Evolutionary conservation across 305 asterid species (phyloP).

Genomic region (Nicotiana rustica): DNA sequence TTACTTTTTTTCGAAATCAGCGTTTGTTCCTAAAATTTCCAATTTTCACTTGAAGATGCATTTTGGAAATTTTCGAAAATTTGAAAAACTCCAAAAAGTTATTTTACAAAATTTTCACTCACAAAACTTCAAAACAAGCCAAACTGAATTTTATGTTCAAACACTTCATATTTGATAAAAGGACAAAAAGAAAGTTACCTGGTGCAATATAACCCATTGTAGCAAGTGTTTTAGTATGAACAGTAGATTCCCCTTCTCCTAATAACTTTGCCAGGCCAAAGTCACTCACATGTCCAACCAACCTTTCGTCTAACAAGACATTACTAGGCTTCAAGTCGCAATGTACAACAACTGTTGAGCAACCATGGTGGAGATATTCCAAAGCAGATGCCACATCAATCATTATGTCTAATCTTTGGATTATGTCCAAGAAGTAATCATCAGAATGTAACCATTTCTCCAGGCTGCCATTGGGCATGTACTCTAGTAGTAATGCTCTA

Average conservation of each 20-base stretch:
- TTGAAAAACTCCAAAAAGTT: too few species aligned
- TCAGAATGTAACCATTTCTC: background rate
- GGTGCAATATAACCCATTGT: constrained; percentile 34
- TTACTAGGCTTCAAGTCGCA: constrained; percentile 32
- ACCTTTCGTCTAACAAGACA: constrained; percentile 5
- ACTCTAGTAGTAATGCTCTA: constrained; percentile 14
- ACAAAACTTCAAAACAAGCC: too few species aligned
- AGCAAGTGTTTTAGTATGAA: constrained; percentile 26
- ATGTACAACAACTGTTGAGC: background rate
- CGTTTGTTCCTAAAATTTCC: too few species aligned
- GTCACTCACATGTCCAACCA: constrained; percentile 28
- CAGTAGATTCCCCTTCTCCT: constrained; percentile 4
- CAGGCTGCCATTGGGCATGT: constrained; percentile 35
- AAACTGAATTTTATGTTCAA: too few species aligned
- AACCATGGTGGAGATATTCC: constrained; percentile 37
- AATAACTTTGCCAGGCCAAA: constrained; percentile 28
- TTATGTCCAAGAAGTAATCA: background rate
- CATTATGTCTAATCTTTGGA: constrained; percentile 29
- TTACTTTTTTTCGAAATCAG: too few species aligned
- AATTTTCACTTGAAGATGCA: too few species aligned
- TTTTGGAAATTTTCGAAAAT: too few species aligned
- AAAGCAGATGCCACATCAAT: constrained; percentile 31
- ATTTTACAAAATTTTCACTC: too few species aligned
- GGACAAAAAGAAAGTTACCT: constrained; percentile 24
- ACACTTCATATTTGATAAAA: background rate